phyloP scores from a whole-genome alignment of 176 grass and related monocot species.

The Avena eriantha region DNA sequence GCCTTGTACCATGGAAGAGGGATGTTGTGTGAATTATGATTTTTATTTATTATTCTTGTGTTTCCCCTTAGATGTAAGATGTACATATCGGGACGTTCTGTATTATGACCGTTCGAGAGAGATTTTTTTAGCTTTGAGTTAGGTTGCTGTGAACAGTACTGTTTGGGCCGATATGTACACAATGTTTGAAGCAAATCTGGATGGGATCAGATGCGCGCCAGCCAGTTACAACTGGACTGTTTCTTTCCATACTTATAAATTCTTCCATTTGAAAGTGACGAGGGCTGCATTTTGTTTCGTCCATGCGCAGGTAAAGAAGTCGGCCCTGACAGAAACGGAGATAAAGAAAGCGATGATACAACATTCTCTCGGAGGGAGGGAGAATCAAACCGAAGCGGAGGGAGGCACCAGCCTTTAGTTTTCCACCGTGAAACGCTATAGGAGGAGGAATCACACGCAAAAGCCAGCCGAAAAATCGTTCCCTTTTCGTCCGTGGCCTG shows the following conservation, averaged over 20 bases:
- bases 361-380: background rate
- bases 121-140: background rate
- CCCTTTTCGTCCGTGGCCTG: background rate
- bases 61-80: background rate
- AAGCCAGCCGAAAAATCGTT: background rate
- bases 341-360: background rate
- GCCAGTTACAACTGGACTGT: background rate
- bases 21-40: slow-evolving; percentile 13
- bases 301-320: background rate
- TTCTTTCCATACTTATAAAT: background rate
- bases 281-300: background rate
- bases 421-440: slow-evolving; percentile 22
- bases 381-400: slow-evolving; percentile 21
- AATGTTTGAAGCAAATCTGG: background rate
- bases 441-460: slow-evolving; percentile 21
- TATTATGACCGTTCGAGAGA: background rate
- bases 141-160: background rate
- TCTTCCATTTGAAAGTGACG: background rate
- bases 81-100: slow-evolving; percentile 41
- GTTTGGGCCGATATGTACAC: background rate
- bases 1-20: slow-evolving; percentile 7
- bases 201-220: background rate
- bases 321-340: background rate
- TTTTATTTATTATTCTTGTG: background rate
- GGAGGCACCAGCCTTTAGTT: slow-evolving; percentile 32